Conservation (phyloP, 257 asterid species). For the Solanum pinnatisectum region DNA sequence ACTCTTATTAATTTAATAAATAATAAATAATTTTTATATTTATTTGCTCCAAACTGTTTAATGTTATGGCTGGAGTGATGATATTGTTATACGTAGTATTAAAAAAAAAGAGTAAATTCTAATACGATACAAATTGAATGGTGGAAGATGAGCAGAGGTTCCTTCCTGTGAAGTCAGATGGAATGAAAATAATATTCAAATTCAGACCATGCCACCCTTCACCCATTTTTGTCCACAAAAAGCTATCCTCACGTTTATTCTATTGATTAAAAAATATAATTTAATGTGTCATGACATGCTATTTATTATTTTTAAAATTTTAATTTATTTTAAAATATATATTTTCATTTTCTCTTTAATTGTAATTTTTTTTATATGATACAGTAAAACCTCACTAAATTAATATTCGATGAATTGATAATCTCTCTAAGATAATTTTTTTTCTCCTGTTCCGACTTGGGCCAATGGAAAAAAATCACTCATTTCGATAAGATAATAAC, state of each 20-base stretch:
- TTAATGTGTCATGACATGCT: neutral
- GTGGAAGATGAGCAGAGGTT: neutral
- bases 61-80: neutral
- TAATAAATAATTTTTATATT: too few species aligned
- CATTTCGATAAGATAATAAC: too few species aligned
- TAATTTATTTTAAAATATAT: too few species aligned
- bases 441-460: too few species aligned
- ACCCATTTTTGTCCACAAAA: slow-evolving; percentile 30
- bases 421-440: too few species aligned
- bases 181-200: neutral
- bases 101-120: too few species aligned
- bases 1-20: neutral
- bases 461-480: too few species aligned
- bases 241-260: slow-evolving; percentile 15
- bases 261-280: neutral
- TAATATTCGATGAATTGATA: too few species aligned
- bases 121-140: neutral
- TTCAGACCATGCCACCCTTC: neutral
- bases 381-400: too few species aligned
- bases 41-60: too few species aligned
- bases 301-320: neutral
- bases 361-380: too few species aligned
- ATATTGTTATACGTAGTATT: neutral
- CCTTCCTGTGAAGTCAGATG: neutral
- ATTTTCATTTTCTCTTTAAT: too few species aligned